These are phyloP conservation scores for Fusarium subglutinans DNA, from an alignment of 2,329 filamentous ascomycete species.

Conservation along the genomic window DNA sequence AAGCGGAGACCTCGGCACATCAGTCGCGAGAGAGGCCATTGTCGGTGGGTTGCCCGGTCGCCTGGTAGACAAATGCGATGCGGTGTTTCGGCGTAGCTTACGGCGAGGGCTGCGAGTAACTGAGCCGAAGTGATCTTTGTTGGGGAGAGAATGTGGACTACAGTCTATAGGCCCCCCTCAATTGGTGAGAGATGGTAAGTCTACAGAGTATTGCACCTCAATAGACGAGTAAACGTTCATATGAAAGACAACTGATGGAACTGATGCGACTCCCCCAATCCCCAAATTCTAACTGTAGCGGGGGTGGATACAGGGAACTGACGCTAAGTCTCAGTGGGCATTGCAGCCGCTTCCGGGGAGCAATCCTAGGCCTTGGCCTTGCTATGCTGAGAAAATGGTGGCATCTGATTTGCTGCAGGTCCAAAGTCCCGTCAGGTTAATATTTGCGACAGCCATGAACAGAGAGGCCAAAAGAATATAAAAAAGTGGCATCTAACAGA, in stretches of 20 bases:
- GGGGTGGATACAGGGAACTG: conserved; percentile 33
- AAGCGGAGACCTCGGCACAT: conserved; percentile 43
- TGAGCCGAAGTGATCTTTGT: neutral
- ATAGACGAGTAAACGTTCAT: neutral
- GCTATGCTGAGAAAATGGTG: conserved; percentile 41
- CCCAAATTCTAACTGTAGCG: conserved; percentile 25
- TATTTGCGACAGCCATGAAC: conserved; percentile 1
- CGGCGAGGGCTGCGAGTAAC: conserved; percentile 28
- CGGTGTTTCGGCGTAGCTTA: conserved; percentile 42
- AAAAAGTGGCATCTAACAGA: neutral
- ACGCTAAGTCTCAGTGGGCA: conserved; percentile 33
- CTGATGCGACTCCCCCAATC: conserved; percentile 1
- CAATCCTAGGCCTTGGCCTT: conserved; percentile 12
- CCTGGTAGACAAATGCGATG: conserved; percentile 13
- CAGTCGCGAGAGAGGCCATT: conserved; percentile 15
- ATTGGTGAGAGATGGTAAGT: neutral
- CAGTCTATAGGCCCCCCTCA: neutral
- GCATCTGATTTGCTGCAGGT: conserved; percentile 39
- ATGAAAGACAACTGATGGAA: neutral
- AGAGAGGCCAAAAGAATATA: neutral
- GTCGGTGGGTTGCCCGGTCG: conserved; percentile 40
- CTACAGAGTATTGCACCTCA: neutral
- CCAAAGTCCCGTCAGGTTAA: conserved; percentile 5
- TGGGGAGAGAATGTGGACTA: neutral
- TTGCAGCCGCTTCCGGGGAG: conserved; percentile 34